Base-by-base conservation (phyloP, 2,329 filamentous ascomycete species). In the Trichoderma breve region DNA sequence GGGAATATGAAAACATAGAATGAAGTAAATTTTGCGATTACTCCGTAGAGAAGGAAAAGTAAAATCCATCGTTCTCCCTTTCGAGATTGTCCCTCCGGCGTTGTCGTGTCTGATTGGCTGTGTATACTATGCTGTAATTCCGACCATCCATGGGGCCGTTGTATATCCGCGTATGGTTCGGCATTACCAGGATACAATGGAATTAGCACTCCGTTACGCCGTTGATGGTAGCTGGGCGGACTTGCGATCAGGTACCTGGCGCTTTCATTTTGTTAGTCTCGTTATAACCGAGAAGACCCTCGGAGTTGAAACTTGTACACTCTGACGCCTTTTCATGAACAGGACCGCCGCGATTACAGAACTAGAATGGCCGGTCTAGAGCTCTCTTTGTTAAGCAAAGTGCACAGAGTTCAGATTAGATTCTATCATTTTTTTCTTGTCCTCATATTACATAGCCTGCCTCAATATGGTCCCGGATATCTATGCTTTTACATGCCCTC, bases 401-500 rank as follows among this genome's bases (percentile, higher is more conserved):
- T 14, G 6, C 32, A 26, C 70, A 43, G 39, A 53, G n/a, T 36
- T 63, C 39, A 60, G 65, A 68, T 73, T 72, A 71, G 64, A 69
- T 71, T 72, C 69, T 71, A 72, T 68, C 63, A 58, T 43, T 55
- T 66, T n/a, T 28, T 53, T n/a, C 26, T 71, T 43, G 36, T 70
- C 67, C 58, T 28, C 28, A 62, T 65, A 53, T 66, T 70, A 73
- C 69, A 71, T 51, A 71, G 47, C 51, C 60, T 61, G 61, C 55
- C 61, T 65, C 60, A 24, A 68, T 18, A 60, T 34, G 39, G 55
- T 62, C 71, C 47, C 66, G 67, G 74, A 74, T 76, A 77, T 77
- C 75, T 78, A 75, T 75, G 72, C 74, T 77, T 67, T 34, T 71
- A 72, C 73, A 74, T 74, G 74, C 73, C 72, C 64, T 63, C 61